Base-by-base conservation (phyloP, 495 filamentous ascomycete species). In the Barbatosphaeria neglecta region DNA sequence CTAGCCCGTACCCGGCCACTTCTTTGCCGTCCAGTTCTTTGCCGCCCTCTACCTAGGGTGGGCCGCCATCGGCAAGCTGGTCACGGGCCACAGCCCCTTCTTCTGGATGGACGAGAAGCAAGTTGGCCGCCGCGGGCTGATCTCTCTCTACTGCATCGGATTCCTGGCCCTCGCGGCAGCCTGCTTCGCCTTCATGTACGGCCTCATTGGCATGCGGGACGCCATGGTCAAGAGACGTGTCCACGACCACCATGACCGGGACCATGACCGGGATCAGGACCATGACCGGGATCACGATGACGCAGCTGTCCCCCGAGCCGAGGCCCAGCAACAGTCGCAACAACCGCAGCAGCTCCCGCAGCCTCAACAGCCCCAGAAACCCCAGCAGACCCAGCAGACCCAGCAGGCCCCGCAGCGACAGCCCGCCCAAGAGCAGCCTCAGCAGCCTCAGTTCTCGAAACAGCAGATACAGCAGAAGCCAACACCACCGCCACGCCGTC, bases 51-150 rank as follows among this genome's bases (percentile, higher is more conserved):
- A 76, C 45, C 57, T 74, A 19, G 64, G 59, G 3, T 77, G 71
- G 74, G 65, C 67, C 10, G 61, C 58, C 13, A 46, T 77, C 23
- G 72, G 73, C 33, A 61, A 71, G 43, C 49, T 64, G 6, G 22
- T 68, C 43, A 75, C 71, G 0, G 71, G 67, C 44, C 57, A 66
- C 23, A 68, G 63, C 33, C 61, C 63, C 7, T 72, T 66, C 53
- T 75, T 68, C 50, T 77, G 72, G 60, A 57, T 77, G 33, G 68
- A 77, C 35, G 60, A 59, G 9, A 51, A 64, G 22, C 39, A 50
- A 22, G 54, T 56, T 10, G 58, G 59, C 37, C 61, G 56, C 51
- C 55, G 59, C 15, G 53, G 62, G 47, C 53, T 64, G 13, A 54
- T 68, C 20, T 41, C 58, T 45, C 62, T 61, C 1, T 64, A 64